Base-by-base conservation (phyloP, 805 yeast species). In the Zygoascus tannicola region DNA sequence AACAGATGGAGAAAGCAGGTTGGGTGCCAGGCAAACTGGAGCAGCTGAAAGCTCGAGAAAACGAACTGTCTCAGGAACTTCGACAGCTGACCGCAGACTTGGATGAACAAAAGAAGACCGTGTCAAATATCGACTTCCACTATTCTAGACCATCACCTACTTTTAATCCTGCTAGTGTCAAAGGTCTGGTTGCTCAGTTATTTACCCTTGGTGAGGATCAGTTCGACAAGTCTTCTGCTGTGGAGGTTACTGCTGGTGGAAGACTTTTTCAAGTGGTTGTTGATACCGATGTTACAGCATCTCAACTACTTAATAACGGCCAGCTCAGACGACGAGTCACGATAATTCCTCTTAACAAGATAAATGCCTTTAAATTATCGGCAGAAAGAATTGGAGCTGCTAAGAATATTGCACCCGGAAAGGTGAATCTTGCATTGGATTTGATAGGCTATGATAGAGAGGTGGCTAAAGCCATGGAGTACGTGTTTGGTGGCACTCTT, bases 211-310 rank as follows among this genome's bases (percentile, higher is more conserved):
- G 73, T 15, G 77, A 79, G 36, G 58, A 68, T 0, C 75, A 81
- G 40, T 58, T 64, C 44, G 73, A 75, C 21, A 77, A 80, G 43
- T 81, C 94, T 0, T 70, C 80, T 21, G 98, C 99, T 1, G 67
- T 92, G 30, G 97, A 92, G 62, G 81, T 85, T 2, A 81, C 94
- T 59, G 98, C 97, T 2, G 99, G 98, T 39, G 94, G 90, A 4
- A 71, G 88, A 53, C 63, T 94, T 23, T 94, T 78, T 60, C 87
- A 88, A 56, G 84, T 94, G 30, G 86, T 92, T 41, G 97, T 94
- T 23, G 97, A 87, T 54, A 80, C 76, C 49, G 94, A 90, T 46
- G 76, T 68, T 16, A 81, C 85, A 2, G 97, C 94, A n/a, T 73
- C 94, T 0, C 81, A 80, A 44, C 63, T 92, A 7, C 69, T 92